Conservation (phyloP, 805 yeast species). For the Kodamaea jinghongensis region DNA sequence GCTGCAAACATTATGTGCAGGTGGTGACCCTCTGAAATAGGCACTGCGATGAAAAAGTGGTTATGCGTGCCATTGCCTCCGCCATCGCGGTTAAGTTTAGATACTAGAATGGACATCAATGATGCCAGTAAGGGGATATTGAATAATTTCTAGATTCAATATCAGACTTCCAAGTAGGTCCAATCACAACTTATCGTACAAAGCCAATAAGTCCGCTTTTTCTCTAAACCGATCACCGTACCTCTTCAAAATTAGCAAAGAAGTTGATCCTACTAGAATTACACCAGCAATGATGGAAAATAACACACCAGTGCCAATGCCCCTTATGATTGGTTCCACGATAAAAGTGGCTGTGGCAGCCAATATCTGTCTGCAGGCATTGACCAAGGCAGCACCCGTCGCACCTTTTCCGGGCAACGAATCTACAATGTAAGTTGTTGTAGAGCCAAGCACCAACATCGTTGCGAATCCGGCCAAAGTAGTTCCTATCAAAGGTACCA, state of each 20-base stretch:
- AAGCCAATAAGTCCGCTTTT: constrained; percentile 52
- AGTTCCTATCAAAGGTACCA: constrained; percentile 76
- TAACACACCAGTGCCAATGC: constrained; percentile 69
- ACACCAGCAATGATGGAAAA: constrained; percentile 65
- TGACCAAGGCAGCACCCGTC: constrained; percentile 82
- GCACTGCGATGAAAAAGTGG: too few relatives aligned
- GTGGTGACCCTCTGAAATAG: too few relatives aligned
- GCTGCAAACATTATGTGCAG: too few relatives aligned
- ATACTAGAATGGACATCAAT: too few relatives aligned
- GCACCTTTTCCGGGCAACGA: constrained; percentile 86
- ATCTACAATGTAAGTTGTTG: constrained; percentile 78
- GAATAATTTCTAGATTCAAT: too few relatives aligned
- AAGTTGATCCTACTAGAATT: constrained; percentile 40
- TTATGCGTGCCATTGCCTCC: too few relatives aligned
- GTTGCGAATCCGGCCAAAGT: constrained; percentile 79
- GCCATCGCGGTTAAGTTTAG: too few relatives aligned
- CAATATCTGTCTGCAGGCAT: constrained; percentile 65
- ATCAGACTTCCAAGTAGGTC: too few relatives aligned
- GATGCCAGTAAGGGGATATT: too few relatives aligned
- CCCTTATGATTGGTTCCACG: constrained; percentile 65
- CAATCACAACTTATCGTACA: constrained; percentile 51
- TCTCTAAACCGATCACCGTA: constrained; percentile 65
- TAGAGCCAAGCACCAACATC: constrained; percentile 80
- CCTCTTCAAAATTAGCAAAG: constrained; percentile 47
- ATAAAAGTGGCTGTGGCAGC: constrained; percentile 78